Evolutionary conservation across 1,284 basidiomycete genomes (phyloP), one percentile per base, ranked within the genome.

Genomic region (Sporisorium sorghi): DNA sequence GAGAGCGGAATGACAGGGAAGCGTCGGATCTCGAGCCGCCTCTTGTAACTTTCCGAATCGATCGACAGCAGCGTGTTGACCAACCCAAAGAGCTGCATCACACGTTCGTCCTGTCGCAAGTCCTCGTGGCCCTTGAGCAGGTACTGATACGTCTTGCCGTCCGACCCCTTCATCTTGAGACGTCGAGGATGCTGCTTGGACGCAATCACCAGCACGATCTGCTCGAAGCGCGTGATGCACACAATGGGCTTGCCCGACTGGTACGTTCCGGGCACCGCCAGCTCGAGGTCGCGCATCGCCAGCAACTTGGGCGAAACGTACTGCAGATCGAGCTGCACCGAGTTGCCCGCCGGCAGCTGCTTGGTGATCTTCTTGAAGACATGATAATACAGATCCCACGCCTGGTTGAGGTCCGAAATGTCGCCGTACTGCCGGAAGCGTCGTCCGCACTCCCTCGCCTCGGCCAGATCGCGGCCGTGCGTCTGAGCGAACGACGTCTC

Each of bases 321-420:
- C 89, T 99, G 96, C 77, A 99, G 87, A 84, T 99, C 97, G 55
- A 99, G 88, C 71, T 83, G 80, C 46, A 83, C 82, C 6, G 93
- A 92, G 32, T 92, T 94, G 44, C 97, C 88, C 59, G 92, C 89
- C 30, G 94, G 93, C 57, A 99, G 86, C 81, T 95, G 94, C 86
- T 97, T 97, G 83, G 97, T 92, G 64, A 99, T 92, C 84, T 94
- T 94, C 86, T 94, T 93, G 88, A 99, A 99, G 32, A 97, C 87
- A 53, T 91, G 90, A 82, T 97, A 99, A 86, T 99, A 99, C 30
- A 99, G 93, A 82, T 99, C 97, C 97, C 97, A 99, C n/a, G 97
- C 97, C 84, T 93, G 94, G 83, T 98, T 97, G 59, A 99, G 87
- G 82, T 99, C 94, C 61, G 90, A 89, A 83, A 83, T 81, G 54